phyloP scores from a whole-genome alignment of 257 asterid genomes.

The Solanum virginianum region DNA sequence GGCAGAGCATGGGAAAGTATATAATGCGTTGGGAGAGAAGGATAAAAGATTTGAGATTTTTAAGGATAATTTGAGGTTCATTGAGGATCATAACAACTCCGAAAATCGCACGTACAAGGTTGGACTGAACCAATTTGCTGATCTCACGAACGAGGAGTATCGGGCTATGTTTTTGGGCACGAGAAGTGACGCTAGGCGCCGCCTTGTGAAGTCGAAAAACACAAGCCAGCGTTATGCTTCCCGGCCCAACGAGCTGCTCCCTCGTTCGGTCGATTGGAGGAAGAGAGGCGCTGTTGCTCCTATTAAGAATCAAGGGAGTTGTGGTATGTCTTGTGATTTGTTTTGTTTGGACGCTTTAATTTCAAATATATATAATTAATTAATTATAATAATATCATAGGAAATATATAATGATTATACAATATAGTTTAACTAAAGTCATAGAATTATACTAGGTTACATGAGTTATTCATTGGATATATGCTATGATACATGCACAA shows the following conservation, averaged over 20 bases:
- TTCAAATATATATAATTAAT: too few relatives aligned
- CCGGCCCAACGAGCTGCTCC: slow-evolving; percentile 30
- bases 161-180: slow-evolving; percentile 47
- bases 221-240: slow-evolving; percentile 32
- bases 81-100: slow-evolving; percentile 42
- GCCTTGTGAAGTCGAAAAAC: slow-evolving; percentile 38
- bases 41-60: slow-evolving; percentile 47
- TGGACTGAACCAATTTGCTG: slow-evolving; percentile 71
- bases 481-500: too few relatives aligned
- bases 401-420: too few relatives aligned
- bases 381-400: too few relatives aligned
- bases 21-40: slow-evolving; percentile 52
- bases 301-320: slow-evolving; percentile 52
- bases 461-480: too few relatives aligned
- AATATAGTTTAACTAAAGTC: too few relatives aligned
- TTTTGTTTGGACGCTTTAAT: too few relatives aligned
- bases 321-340: slow-evolving; percentile 23
- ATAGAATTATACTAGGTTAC: too few relatives aligned
- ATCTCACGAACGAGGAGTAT: slow-evolving; percentile 59
- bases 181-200: slow-evolving; percentile 39
- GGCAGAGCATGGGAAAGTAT: slow-evolving; percentile 46
- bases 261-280: slow-evolving; percentile 74
- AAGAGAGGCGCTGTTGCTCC: slow-evolving; percentile 53
- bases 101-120: slow-evolving; percentile 45
- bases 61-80: slow-evolving; percentile 55